A percentile compares a stretch with the other conserved stretches of the same genome.
Evolutionary conservation across 2,329 filamentous ascomycete genomes (phyloP).

Genomic region (Cladosporium colombiae): DNA sequence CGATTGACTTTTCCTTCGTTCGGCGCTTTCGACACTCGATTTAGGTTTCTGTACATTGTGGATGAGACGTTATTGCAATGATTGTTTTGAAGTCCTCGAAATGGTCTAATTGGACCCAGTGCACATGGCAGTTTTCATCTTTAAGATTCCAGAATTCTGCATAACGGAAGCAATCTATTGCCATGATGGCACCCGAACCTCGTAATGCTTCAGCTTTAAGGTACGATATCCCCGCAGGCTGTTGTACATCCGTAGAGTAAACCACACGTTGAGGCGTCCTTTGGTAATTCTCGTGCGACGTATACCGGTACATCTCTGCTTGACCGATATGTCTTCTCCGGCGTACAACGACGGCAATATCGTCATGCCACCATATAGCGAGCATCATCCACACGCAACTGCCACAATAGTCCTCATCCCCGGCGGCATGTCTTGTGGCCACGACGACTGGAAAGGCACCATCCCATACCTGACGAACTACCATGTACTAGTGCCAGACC

Average conservation of each 20-base stretch:
- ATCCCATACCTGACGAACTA: background rate
- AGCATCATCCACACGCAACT: background rate
- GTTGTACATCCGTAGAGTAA: background rate
- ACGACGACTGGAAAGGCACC: background rate
- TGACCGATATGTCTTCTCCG: background rate
- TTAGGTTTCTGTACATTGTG: background rate
- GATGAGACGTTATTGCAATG: background rate
- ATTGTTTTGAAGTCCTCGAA: background rate
- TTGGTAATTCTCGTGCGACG: background rate
- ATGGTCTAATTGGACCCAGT: background rate
- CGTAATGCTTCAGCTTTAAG: background rate
- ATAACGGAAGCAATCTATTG: background rate
- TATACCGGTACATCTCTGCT: background rate
- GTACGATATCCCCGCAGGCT: background rate
- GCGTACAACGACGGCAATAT: background rate
- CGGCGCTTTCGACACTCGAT: background rate
- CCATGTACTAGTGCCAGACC: background rate
- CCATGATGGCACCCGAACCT: background rate
- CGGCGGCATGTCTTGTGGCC: background rate
- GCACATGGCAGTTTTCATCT: background rate
- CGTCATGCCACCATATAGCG: background rate
- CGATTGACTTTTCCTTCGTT: background rate
- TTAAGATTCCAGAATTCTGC: background rate
- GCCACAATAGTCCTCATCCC: background rate
- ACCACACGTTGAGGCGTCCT: background rate